Base-by-base conservation (phyloP, 2,329 filamentous ascomycete species). In the Stagonosporopsis vannaccii region DNA sequence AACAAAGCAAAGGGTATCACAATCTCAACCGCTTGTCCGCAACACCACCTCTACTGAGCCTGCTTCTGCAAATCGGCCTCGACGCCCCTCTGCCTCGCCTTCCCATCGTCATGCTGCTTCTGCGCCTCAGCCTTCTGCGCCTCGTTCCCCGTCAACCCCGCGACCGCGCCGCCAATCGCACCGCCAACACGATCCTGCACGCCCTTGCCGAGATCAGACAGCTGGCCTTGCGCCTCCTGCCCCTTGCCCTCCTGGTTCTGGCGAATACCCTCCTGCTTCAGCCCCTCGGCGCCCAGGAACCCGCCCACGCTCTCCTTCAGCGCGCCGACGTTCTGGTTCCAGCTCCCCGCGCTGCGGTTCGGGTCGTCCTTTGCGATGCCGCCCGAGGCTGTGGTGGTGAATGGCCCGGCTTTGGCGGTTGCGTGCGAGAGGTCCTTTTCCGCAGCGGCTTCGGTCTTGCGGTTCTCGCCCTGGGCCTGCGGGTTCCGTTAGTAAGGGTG, bases 261-360 rank as follows among this genome's bases (percentile, higher is more conserved):
- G 68, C 89, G 78, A 28, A 86, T 85, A 5, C 94, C 94, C 22
- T 87, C 73, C 43, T 86, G 82, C 81, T 93, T 94, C 50, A 97
- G 77, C 30, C 81, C 83, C 78, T 95, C 89, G 61, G 85, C 87
- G 58, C 93, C 94, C 23, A 94, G 64, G 5, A 94, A 67, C 17
- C 88, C 87, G 55, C 94, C 94, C 1, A 95, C 61, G 4, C 87
- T 81, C 75, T 97, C 91, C 81, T 97, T 97, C 39, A 88, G 88
- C 1, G 89, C 85, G 48, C 93, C 94, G n/a, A 93, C 72, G 5
- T 92, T 96, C 79, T 97, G 93, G 80, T 97, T 91, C 87, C 90
- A 96, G 17, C 84, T 83, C 39, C 94, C 93, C 17, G 85, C 74
- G 20, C 83, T 80, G 62, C 92, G 90, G 74, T 94, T 82, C 11